A percentile compares a stretch with the other conserved stretches of the same genome.
Evolutionary conservation across 768 basidiomycete species (phyloP).

Genomic region (Coprinopsis marcescibilis): DNA sequence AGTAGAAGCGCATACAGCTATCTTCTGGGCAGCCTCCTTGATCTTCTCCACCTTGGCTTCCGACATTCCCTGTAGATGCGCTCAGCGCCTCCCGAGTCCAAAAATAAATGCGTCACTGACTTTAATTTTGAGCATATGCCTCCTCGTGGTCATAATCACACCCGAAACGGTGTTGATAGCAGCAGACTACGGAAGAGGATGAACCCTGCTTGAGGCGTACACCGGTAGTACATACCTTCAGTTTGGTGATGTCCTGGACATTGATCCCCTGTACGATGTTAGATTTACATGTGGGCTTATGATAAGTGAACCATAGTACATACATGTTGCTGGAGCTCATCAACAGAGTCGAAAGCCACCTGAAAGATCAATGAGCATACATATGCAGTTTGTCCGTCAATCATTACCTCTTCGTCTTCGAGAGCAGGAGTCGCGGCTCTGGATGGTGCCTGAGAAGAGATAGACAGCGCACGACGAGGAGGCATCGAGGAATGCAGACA

Average conservation of each 20-base stretch:
- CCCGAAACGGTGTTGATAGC: constrained; percentile 83
- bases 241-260: constrained; percentile 90
- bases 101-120: too few relatives aligned
- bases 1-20: constrained; percentile 43
- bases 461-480: constrained; percentile 48
- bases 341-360: constrained; percentile 71
- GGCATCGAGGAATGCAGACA: constrained; percentile 28
- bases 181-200: constrained; percentile 44
- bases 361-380: constrained; percentile 25
- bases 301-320: too few relatives aligned
- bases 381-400: background rate
- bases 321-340: constrained; percentile 83
- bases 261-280: too few relatives aligned
- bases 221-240: constrained; percentile 55
- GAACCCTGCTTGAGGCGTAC: constrained; percentile 4
- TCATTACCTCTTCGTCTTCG: constrained; percentile 38
- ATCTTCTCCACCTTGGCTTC: constrained; percentile 98
- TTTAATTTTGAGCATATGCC: constrained; percentile 92
- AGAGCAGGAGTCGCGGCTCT: constrained; percentile 41
- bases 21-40: constrained; percentile 90
- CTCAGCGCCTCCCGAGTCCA: too few relatives aligned
- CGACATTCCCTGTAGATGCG: constrained; percentile 69
- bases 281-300: too few relatives aligned
- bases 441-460: constrained; percentile 40
- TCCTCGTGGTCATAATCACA: constrained; percentile 86